Conservation (phyloP, 2,329 filamentous ascomycete species). For the Septoria linicola region DNA sequence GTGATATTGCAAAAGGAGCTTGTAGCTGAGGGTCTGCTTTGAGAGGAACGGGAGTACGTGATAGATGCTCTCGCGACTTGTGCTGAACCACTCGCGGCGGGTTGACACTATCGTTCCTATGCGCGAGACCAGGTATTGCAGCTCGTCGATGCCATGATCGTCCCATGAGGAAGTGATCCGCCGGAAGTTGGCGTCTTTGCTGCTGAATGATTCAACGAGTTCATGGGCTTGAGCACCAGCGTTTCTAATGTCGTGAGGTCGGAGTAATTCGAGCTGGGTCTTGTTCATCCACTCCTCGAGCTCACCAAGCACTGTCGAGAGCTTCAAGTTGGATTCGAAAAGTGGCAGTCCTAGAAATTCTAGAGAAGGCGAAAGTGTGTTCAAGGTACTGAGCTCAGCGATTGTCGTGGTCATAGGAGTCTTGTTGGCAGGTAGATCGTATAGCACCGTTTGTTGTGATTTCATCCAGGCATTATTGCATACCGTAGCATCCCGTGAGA, state of each 20-base stretch:
- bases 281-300: slow-evolving; percentile 4
- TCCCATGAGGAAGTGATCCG: slow-evolving; percentile 1
- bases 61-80: background rate
- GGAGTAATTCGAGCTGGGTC: background rate
- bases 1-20: slow-evolving; percentile 6
- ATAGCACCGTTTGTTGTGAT: background rate
- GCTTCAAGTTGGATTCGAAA: slow-evolving; percentile 10
- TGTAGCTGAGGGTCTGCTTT: slow-evolving; percentile 5
- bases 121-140: background rate
- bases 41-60: slow-evolving; percentile 6
- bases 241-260: background rate
- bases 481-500: background rate
- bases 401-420: slow-evolving; percentile 13
- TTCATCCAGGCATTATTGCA: slow-evolving; percentile 8
- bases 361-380: slow-evolving; percentile 9
- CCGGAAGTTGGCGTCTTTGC: slow-evolving; percentile 10
- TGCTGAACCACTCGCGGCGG: background rate
- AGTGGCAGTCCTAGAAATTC: slow-evolving; percentile 17
- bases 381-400: slow-evolving; percentile 11
- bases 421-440: background rate
- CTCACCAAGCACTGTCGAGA: slow-evolving; percentile 2
- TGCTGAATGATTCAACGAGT: slow-evolving; percentile 13
- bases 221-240: background rate
- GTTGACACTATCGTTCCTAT: too few species aligned
- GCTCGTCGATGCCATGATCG: slow-evolving; percentile 1